These are phyloP conservation scores for Tilletia caries DNA, from an alignment of 1,284 basidiomycete genomes.

Conservation along the genomic window DNA sequence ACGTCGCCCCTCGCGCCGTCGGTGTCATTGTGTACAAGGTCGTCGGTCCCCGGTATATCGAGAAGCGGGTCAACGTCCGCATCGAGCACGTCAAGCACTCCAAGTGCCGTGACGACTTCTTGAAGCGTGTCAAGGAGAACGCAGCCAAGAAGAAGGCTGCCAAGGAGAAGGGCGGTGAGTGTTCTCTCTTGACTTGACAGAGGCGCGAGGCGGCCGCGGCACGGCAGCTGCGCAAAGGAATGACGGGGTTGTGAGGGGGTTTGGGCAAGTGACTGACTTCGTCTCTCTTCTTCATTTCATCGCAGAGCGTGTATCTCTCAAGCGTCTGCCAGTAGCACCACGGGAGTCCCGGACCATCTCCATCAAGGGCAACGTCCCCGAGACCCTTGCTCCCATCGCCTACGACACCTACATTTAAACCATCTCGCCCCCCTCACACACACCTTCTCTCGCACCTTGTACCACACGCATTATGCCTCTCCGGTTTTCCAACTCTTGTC, in stretches of 20 bases:
- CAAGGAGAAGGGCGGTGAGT: conserved; percentile 55
- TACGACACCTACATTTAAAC: conserved; percentile 59
- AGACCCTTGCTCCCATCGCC: conserved; percentile 85
- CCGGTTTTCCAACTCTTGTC: not conserved
- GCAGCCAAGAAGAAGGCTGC: conserved; percentile 79
- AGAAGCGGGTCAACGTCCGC: conserved; percentile 99
- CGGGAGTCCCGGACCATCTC: conserved; percentile 77
- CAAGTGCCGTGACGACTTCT: conserved; percentile 97
- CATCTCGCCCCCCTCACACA: conserved; percentile 13
- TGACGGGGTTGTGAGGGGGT: too few relatives aligned
- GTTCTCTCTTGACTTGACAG: not conserved
- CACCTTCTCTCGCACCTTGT: not conserved
- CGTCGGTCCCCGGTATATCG: conserved; percentile 97
- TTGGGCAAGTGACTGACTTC: too few relatives aligned
- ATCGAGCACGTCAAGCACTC: conserved; percentile 98
- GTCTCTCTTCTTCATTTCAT: not conserved
- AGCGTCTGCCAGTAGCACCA: conserved; percentile 81
- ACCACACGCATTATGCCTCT: not conserved
- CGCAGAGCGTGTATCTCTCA: conserved; percentile 75
- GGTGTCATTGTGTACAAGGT: conserved; percentile 98
- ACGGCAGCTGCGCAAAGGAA: not conserved
- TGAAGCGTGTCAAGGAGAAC: conserved; percentile 92
- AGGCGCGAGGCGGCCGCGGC: not conserved
- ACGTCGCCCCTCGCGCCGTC: conserved; percentile 89
- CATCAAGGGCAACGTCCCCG: conserved; percentile 71